Evolutionary conservation across 345 rosid genomes (phyloP).

Genomic region (Mangifera indica): DNA sequence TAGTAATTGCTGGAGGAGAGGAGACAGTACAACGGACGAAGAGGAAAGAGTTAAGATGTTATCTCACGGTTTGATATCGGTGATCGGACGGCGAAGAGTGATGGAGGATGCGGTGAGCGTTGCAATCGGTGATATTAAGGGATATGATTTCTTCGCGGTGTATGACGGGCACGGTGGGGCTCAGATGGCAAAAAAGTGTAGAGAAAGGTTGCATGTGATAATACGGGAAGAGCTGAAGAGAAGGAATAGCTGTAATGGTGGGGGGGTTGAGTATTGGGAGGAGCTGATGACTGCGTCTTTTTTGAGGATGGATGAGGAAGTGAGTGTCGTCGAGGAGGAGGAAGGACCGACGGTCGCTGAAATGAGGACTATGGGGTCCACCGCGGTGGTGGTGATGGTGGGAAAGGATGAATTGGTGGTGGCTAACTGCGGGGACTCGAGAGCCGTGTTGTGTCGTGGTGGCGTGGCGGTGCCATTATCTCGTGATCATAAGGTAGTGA

Average conservation of each 20-base stretch:
- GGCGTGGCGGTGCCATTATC: constrained; percentile 34
- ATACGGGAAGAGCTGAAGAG: constrained; percentile 32
- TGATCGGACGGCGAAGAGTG: constrained; percentile 35
- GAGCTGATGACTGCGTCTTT: constrained; percentile 37
- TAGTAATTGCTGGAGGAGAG: not conserved
- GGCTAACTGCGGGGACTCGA: constrained; percentile 47
- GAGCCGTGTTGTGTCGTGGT: constrained; percentile 33
- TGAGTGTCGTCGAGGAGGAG: constrained; percentile 3
- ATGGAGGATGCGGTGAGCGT: constrained; percentile 39
- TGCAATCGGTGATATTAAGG: constrained; percentile 15
- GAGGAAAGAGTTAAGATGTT: not conserved
- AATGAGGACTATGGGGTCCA: constrained; percentile 22
- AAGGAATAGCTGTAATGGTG: not conserved
- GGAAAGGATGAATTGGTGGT: constrained; percentile 36
- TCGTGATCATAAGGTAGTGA: constrained; percentile 33
- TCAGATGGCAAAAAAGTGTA: constrained; percentile 22
- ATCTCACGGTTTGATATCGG: constrained; percentile 36
- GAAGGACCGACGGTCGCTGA: not conserved
- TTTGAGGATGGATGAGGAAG: constrained; percentile 42
- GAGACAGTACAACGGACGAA: not conserved
- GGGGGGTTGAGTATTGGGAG: constrained; percentile 26
- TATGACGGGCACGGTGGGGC: constrained; percentile 47
- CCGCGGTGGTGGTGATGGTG: constrained; percentile 39
- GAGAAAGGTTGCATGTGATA: constrained; percentile 35
- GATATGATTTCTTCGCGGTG: constrained; percentile 38